Evolutionary conservation across 176 grass and related monocot genomes (phyloP).

Genomic region (Canna indica): DNA sequence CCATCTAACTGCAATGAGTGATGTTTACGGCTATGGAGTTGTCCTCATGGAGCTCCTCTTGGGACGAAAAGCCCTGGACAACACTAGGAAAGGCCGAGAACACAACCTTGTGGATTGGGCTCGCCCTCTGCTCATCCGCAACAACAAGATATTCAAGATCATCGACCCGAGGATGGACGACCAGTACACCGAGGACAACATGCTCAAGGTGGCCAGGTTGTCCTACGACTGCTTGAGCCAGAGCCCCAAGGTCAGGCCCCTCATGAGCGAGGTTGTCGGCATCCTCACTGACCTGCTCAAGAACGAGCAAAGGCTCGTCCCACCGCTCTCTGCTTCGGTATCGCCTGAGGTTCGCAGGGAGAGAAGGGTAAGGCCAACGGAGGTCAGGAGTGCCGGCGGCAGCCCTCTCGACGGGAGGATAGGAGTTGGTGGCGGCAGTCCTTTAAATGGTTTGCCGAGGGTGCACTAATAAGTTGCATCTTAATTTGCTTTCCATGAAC

Average conservation of each 20-base stretch:
- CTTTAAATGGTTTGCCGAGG: no score
- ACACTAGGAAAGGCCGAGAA: constrained; percentile 56
- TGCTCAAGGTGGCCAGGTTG: constrained; percentile 52
- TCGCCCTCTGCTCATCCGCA: constrained; percentile 77
- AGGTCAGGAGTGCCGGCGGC: no score
- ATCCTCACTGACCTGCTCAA: constrained; percentile 52
- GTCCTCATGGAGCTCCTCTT: constrained; percentile 91
- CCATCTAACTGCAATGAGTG: constrained; percentile 78
- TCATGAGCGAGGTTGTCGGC: constrained; percentile 60
- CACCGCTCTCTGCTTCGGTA: background rate
- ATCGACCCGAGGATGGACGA: constrained; percentile 89
- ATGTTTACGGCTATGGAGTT: constrained; percentile 91
- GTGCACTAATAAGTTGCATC: no score
- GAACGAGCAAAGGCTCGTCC: constrained; percentile 41
- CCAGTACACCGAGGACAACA: constrained; percentile 65
- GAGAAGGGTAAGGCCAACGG: no score
- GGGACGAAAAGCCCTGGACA: constrained; percentile 77
- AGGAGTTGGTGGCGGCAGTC: no score
- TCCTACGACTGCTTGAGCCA: constrained; percentile 83
- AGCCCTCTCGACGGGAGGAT: no score
- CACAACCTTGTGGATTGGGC: constrained; percentile 95
- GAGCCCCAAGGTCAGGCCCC: constrained; percentile 71
- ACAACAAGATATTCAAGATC: constrained; percentile 69
- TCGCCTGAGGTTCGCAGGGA: background rate
- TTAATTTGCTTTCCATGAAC: no score